Conservation (phyloP, 1,284 basidiomycete genomes). For the Tilletia walkeri region DNA sequence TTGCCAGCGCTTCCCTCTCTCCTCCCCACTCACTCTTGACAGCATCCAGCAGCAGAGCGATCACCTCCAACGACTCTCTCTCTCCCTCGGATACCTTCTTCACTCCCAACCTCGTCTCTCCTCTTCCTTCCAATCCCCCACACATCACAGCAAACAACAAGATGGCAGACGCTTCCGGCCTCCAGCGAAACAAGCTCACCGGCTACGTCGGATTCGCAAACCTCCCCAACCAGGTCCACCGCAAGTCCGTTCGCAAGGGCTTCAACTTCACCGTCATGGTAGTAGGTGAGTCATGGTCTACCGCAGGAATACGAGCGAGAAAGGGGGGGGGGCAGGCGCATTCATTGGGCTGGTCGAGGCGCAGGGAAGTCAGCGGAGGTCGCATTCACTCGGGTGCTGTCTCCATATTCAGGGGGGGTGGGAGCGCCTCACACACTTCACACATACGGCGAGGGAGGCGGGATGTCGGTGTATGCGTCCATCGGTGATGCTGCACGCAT, state of each 20-base stretch:
- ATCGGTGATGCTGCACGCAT: too few relatives aligned
- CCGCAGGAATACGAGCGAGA: not conserved
- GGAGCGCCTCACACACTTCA: too few relatives aligned
- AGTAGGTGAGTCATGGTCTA: constrained; percentile 34
- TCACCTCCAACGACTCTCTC: not conserved
- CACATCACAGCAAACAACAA: not conserved
- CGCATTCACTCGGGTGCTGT: not conserved
- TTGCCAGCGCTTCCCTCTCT: not conserved
- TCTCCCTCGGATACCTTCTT: not conserved
- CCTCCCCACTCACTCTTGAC: not conserved
- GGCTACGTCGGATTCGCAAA: constrained; percentile 55
- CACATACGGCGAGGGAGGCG: too few relatives aligned
- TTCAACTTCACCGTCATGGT: constrained; percentile 55
- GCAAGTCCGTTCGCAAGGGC: constrained; percentile 50
- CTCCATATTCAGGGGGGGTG: too few relatives aligned
- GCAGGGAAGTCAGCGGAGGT: not conserved
- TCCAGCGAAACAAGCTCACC: constrained; percentile 43
- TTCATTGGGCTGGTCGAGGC: too few relatives aligned
- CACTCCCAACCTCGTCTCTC: not conserved
- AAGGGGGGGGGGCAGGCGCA: too few relatives aligned
- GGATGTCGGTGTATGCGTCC: too few relatives aligned
- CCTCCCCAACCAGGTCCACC: constrained; percentile 54
- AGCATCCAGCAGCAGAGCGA: too few relatives aligned
- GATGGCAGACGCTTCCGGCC: too few relatives aligned
- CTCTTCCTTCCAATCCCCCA: not conserved